Evolutionary conservation across 1,284 basidiomycete species (phyloP).

Genomic region (Ceratobasidium sp.): DNA sequence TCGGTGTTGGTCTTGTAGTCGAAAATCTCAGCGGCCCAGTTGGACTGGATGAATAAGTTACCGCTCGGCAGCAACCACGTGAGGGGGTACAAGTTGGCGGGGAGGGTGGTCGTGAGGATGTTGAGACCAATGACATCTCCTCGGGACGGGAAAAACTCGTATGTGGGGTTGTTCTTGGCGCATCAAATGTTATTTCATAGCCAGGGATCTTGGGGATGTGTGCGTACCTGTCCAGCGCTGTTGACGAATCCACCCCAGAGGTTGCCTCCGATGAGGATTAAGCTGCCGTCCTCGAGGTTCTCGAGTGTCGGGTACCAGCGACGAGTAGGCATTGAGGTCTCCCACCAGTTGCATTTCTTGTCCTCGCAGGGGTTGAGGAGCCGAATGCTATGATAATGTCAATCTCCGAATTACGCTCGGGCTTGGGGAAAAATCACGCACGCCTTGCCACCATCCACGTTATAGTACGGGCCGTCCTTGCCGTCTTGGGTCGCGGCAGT

Average conservation of each 20-base stretch:
- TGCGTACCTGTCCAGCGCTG: slow-evolving; percentile 70
- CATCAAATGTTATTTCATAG: neutral
- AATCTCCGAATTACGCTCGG: slow-evolving; percentile 54
- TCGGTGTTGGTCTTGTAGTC: slow-evolving; percentile 67
- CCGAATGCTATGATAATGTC: slow-evolving; percentile 52
- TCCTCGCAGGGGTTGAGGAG: slow-evolving; percentile 40
- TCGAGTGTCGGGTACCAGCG: slow-evolving; percentile 42
- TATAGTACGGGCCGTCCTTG: slow-evolving; percentile 36
- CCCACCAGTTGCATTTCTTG: slow-evolving; percentile 38
- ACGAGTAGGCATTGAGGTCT: slow-evolving; percentile 38
- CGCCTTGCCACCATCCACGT: slow-evolving; percentile 53
- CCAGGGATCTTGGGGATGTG: slow-evolving; percentile 63
- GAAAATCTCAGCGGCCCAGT: slow-evolving; percentile 58
- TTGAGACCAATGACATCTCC: slow-evolving; percentile 70
- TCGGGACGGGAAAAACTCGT: slow-evolving; percentile 81
- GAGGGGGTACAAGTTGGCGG: slow-evolving; percentile 88
- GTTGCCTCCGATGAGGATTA: slow-evolving; percentile 63
- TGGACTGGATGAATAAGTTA: slow-evolving; percentile 83
- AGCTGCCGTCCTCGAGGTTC: slow-evolving; percentile 51
- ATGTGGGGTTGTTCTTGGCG: slow-evolving; percentile 75
- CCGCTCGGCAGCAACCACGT: slow-evolving; percentile 86
- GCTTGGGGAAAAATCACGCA: slow-evolving; percentile 71
- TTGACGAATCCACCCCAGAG: slow-evolving; percentile 86
- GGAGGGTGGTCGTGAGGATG: slow-evolving; percentile 82
- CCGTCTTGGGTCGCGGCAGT: slow-evolving; percentile 37